Evolutionary conservation across 176 grass and related monocot genomes (phyloP), one percentile per base, ranked within the genome.

Genomic region (Urochloa ruziziensis): DNA sequence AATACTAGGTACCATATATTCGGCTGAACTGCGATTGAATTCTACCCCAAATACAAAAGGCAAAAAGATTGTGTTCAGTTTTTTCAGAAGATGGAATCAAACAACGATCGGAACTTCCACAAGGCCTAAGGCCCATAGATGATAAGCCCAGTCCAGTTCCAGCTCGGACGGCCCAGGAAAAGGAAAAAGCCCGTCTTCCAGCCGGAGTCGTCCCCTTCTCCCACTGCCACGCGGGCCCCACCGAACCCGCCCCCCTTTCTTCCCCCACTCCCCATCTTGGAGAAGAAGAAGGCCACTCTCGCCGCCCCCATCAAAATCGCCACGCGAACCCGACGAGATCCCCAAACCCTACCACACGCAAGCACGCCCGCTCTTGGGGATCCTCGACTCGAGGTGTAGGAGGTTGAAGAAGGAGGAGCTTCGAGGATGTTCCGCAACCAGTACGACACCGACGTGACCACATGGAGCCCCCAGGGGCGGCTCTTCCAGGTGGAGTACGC

Each of bases 401-500:
- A 73, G 21, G 56, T 69, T 19, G 51, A 7, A 2, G 51, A 7
- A 61, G 12, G 36, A 70, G 32, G 8, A 48, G 47, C 67, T 73
- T 59, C 82, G 67, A 93, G 8, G 28, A 90, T 90, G 92, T 97
- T 97, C 67, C 81, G 92, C 21, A 97, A 97, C 88, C 95, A 97
- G 95, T 97, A 94, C 77, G 90, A 97, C 88, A 94, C 92, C 49
- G 95, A 97, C 46, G 90, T 97, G 70, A 97, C 95, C 48, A 97
- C 92, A 7, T 97, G 95, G 95, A 97, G 95, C 80, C 92, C 95
- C 0, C 86, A 89, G 63, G 95, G 95, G 75, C 89, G 95, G 56
- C 89, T 98, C 21, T 98, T 98, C 93, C 96, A 98, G 89, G 96
- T 98, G 15, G 93, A 98, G 63, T 98, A 98, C 87, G 93, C 96